Percentiles rank a stretch among this genome's conserved stretches.
Evolutionary conservation across 306 rosid genomes (phyloP).

Genomic region (Sesbania bispinosa): DNA sequence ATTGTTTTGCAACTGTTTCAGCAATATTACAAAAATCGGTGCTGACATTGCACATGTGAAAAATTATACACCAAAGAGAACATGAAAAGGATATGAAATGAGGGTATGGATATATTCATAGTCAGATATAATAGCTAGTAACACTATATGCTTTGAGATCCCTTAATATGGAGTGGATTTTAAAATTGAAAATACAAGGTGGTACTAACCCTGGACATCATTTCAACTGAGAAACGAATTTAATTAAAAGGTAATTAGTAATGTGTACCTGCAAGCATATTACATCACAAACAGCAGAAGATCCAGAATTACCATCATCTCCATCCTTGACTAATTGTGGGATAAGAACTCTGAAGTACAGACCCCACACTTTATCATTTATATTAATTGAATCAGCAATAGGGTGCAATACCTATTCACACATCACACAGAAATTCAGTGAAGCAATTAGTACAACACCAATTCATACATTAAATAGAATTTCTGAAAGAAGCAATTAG

Average conservation of each 20-base stretch:
- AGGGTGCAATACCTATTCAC: constrained; percentile 80
- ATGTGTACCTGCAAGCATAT: constrained; percentile 86
- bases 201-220: background rate
- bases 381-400: constrained; percentile 69
- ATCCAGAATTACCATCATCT: constrained; percentile 84
- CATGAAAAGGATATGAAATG: background rate
- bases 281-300: constrained; percentile 84
- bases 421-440: constrained; percentile 6
- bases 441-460: constrained; percentile 14
- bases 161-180: background rate
- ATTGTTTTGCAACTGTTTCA: background rate
- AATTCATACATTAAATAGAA: background rate
- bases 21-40: background rate
- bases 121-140: background rate
- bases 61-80: background rate
- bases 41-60: background rate
- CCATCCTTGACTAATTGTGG: constrained; percentile 80
- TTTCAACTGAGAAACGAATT: background rate
- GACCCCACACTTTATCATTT: constrained; percentile 70
- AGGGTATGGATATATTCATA: background rate
- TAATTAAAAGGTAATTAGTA: background rate
- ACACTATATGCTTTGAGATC: background rate
- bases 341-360: constrained; percentile 78
- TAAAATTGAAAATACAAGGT: background rate
- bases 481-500: background rate